Conservation (phyloP, 495 filamentous ascomycete genomes). For the Venustampulla echinocandica region DNA sequence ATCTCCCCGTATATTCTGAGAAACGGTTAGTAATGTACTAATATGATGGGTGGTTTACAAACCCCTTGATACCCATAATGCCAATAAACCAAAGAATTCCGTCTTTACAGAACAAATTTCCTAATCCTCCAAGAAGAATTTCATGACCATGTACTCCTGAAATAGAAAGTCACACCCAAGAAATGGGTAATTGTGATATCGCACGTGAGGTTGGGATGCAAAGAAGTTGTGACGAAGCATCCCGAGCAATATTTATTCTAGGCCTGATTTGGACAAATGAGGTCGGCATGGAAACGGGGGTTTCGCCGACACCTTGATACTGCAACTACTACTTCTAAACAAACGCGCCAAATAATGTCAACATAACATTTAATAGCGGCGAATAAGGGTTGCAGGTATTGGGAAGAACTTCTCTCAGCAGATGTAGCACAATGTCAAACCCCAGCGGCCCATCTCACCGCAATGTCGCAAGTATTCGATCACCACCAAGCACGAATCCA, state of each 20-base stretch:
- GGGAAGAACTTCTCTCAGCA: conserved; percentile 1
- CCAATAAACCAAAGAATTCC: conserved; percentile 5
- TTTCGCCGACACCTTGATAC: neutral
- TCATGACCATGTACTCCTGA: too few species aligned
- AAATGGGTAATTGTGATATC: too few species aligned
- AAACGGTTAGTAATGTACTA: conserved; percentile 18
- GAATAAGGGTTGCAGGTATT: too few species aligned
- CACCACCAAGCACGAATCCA: conserved; percentile 17
- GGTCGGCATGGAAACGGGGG: conserved; percentile 1
- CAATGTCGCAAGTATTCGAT: conserved; percentile 42
- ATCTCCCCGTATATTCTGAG: conserved; percentile 81
- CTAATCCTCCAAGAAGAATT: too few species aligned
- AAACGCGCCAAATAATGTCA: neutral
- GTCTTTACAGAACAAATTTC: neutral
- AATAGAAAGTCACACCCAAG: too few species aligned
- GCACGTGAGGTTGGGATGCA: too few species aligned
- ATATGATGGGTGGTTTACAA: conserved; percentile 5
- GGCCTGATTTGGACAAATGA: neutral
- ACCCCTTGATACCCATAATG: conserved; percentile 57
- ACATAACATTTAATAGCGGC: too few species aligned
- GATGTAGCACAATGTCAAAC: conserved; percentile 15
- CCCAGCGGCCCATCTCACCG: conserved; percentile 29
- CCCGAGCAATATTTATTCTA: too few species aligned
- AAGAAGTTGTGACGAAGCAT: too few species aligned
- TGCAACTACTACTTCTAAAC: neutral